Evolutionary conservation across 345 rosid species (phyloP).

Genomic region (Eucalyptus sideroxylon): DNA sequence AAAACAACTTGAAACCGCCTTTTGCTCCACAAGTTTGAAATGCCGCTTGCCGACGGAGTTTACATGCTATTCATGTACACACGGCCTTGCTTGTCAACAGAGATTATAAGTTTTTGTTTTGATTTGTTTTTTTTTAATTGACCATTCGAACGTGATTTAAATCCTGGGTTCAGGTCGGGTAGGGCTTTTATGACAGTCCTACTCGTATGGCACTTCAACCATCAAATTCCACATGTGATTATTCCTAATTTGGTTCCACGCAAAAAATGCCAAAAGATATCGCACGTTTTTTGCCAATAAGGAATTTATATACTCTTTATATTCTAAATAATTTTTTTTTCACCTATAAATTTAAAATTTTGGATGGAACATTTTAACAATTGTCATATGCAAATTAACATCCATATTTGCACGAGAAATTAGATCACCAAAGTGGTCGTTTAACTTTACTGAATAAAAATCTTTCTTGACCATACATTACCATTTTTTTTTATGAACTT

Average conservation of each 20-base stretch:
- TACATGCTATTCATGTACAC: background rate
- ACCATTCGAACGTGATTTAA: too few relatives aligned
- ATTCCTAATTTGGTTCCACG: background rate
- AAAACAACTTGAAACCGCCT: background rate
- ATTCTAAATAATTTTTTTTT: background rate
- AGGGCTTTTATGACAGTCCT: too few relatives aligned
- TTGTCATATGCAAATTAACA: background rate
- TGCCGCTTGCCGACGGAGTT: background rate
- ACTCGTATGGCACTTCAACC: background rate
- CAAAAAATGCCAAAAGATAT: background rate
- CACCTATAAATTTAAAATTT: background rate
- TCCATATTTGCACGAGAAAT: background rate
- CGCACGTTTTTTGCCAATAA: fast-evolving
- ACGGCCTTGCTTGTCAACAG: background rate
- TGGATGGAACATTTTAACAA: background rate
- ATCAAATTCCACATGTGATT: background rate
- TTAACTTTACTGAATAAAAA: background rate
- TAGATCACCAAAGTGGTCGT: background rate
- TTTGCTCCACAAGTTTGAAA: background rate
- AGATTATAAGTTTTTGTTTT: background rate
- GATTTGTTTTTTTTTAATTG: background rate
- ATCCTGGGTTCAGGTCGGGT: background rate
- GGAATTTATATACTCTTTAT: too few relatives aligned
- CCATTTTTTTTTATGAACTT: background rate
- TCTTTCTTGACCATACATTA: background rate